Conservation (phyloP, 2,329 filamentous ascomycete genomes). For the Xylariaceae sp. region DNA sequence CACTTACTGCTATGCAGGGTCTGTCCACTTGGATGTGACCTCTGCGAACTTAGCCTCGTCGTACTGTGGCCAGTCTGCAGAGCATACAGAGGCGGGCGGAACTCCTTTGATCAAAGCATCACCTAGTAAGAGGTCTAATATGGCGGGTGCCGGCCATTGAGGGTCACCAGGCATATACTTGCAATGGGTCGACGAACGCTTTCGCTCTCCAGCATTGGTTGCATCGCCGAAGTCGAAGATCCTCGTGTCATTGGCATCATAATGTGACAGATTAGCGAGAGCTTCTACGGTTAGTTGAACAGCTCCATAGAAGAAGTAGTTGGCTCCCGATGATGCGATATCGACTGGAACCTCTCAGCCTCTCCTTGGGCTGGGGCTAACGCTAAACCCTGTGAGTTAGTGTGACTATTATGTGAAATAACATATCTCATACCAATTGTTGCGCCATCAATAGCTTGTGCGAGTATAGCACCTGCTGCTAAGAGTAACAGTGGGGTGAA, state of each 20-base stretch:
- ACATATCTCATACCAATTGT: neutral
- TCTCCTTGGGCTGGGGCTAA: slow-evolving; percentile 15
- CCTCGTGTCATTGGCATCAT: slow-evolving; percentile 28
- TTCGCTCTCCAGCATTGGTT: slow-evolving; percentile 1
- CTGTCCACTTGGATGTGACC: slow-evolving; percentile 36
- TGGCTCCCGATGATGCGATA: slow-evolving; percentile 11
- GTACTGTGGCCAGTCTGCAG: slow-evolving; percentile 32
- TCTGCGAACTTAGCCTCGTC: slow-evolving; percentile 33
- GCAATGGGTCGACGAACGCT: slow-evolving; percentile 19
- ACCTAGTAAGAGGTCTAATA: slow-evolving; percentile 34
- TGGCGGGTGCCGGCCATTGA: slow-evolving; percentile 30
- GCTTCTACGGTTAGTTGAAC: slow-evolving; percentile 24
- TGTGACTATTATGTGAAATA: slow-evolving; percentile 8
- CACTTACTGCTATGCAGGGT: slow-evolving; percentile 30
- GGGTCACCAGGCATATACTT: slow-evolving; percentile 37
- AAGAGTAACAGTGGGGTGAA: too few relatives aligned
- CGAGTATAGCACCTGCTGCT: too few relatives aligned
- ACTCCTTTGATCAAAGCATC: slow-evolving; percentile 38
- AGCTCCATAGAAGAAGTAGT: slow-evolving; percentile 20
- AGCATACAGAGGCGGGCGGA: slow-evolving; percentile 39
- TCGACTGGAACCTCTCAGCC: slow-evolving; percentile 13
- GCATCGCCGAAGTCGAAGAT: slow-evolving; percentile 30
- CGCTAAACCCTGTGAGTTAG: slow-evolving; percentile 12
- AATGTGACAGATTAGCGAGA: slow-evolving; percentile 28
- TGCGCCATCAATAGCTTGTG: too few relatives aligned